Conservation (phyloP, 805 yeast species). For the Allodekkera sacchari region DNA sequence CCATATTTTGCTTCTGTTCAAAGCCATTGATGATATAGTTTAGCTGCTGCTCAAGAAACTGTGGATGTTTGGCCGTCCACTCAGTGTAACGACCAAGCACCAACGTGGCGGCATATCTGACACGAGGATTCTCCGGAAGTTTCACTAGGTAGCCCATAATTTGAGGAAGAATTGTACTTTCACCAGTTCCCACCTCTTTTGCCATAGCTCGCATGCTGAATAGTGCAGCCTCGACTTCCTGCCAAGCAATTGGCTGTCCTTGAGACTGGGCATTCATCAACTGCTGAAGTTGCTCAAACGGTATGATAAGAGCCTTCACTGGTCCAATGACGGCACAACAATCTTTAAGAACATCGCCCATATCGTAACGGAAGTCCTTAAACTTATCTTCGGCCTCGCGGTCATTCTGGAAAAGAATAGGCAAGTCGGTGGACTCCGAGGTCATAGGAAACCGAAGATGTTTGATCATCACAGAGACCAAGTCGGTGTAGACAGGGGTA, state of each 20-base stretch:
- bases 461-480: conserved; percentile 51
- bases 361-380: conserved; percentile 87
- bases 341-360: conserved; percentile 96
- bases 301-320: conserved; percentile 56
- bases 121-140: conserved; percentile 77
- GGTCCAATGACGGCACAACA: conserved; percentile 90
- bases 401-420: conserved; percentile 53
- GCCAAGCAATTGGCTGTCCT: conserved; percentile 57
- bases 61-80: conserved; percentile 88
- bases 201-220: conserved; percentile 94
- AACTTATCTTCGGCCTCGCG: conserved; percentile 86
- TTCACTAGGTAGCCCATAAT: conserved; percentile 61
- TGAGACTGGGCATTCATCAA: conserved; percentile 18
- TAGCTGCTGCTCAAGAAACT: conserved; percentile 71
- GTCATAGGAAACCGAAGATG: conserved; percentile 69
- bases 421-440: conserved; percentile 26
- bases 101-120: conserved; percentile 86
- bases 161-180: conserved; percentile 60
- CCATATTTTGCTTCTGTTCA: conserved; percentile 26
- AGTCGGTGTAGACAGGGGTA: conserved; percentile 45
- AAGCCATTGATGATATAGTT: conserved; percentile 79
- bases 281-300: conserved; percentile 51
- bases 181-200: conserved; percentile 66
- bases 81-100: conserved; percentile 94
- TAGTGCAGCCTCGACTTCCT: conserved; percentile 79